A percentile compares a stretch with the other conserved stretches of the same genome.
Conservation (phyloP, 1,139 yeast genomes). For the Zhuliangozyma parablackwelliae region DNA sequence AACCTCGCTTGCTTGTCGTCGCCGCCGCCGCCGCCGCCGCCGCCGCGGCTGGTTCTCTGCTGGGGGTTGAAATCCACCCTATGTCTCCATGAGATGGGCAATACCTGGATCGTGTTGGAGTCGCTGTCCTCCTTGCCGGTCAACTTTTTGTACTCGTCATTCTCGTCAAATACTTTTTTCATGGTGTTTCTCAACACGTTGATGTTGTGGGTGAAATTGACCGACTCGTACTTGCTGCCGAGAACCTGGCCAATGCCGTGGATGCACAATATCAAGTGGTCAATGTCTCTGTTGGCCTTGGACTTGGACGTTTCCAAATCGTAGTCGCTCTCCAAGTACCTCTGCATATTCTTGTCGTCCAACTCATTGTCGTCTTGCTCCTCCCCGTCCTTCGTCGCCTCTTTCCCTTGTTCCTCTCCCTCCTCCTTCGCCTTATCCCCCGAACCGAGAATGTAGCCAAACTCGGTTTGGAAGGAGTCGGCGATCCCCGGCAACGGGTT, state of each 20-base stretch:
- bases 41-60: constrained; percentile 18
- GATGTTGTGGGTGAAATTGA: constrained; percentile 84
- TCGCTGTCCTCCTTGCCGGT: constrained; percentile 20
- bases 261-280: constrained; percentile 77
- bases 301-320: constrained; percentile 30
- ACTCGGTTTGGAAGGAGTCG: constrained; percentile 31
- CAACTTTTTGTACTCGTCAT: constrained; percentile 36
- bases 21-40: neutral
- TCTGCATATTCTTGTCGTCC: constrained; percentile 30
- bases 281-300: constrained; percentile 51
- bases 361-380: constrained; percentile 10
- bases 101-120: constrained; percentile 60
- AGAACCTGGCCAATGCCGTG: constrained; percentile 94
- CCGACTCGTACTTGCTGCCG: constrained; percentile 73
- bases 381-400: constrained; percentile 7
- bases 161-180: constrained; percentile 50
- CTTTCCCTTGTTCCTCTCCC: constrained; percentile 5
- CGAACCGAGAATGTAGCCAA: constrained; percentile 16
- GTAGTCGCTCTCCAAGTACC: constrained; percentile 52
- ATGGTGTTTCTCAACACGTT: constrained; percentile 64
- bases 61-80: constrained; percentile 58
- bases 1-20: constrained; percentile 34
- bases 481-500: constrained; percentile 27
- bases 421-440: constrained; percentile 5
- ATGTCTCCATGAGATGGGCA: constrained; percentile 79